phyloP scores from a whole-genome alignment of 2,329 filamentous ascomycete genomes.

The Colletotrichum eleusines region DNA sequence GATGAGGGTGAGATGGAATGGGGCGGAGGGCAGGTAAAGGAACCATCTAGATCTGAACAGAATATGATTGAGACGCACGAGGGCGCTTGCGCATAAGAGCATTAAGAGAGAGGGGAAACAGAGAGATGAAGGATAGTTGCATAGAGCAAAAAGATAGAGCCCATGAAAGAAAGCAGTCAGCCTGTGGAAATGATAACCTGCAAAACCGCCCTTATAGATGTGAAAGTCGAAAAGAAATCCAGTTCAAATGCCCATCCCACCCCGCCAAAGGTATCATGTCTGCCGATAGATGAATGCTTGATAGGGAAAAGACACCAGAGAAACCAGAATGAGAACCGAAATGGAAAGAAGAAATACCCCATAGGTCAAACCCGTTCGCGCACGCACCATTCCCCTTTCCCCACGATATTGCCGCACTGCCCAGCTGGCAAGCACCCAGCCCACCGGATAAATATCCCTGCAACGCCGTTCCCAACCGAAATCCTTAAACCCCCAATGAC shows the following conservation, averaged over 20 bases:
- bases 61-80: constrained; percentile 2
- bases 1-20: too few species aligned
- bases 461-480: constrained; percentile 27
- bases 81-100: constrained; percentile 1
- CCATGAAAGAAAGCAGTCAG: constrained; percentile 1
- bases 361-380: neutral
- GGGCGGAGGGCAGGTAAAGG: constrained; percentile 4
- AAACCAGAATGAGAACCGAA: constrained; percentile 28
- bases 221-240: constrained; percentile 15
- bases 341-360: constrained; percentile 2
- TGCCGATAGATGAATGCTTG: constrained; percentile 42
- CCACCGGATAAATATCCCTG: neutral
- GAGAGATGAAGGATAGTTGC: neutral
- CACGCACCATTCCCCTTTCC: neutral
- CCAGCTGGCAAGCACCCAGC: neutral
- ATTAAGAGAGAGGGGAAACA: constrained; percentile 16
- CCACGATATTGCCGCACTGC: neutral
- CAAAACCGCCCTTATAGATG: constrained; percentile 13
- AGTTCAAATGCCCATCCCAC: constrained; percentile 41
- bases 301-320: constrained; percentile 39
- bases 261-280: constrained; percentile 42
- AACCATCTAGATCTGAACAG: neutral
- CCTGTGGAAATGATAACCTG: constrained; percentile 3
- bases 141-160: neutral
- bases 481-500: constrained; percentile 12